A percentile compares a stretch with the other conserved stretches of the same genome.
phyloP scores from a whole-genome alignment of 345 rosid species.

The Citrus glauca region DNA sequence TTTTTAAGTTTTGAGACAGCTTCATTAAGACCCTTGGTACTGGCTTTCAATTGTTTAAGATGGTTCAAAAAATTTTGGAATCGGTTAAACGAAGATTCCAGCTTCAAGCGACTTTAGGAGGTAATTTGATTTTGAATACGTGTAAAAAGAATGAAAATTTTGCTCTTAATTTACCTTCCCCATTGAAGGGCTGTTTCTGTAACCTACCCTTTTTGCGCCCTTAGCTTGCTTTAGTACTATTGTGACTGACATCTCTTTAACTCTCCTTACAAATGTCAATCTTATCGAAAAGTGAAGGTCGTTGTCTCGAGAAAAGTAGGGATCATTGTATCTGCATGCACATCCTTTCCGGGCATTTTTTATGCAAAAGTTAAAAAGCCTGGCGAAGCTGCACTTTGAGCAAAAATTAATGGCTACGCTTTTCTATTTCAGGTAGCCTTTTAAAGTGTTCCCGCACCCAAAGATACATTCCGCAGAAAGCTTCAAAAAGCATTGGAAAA shows the following conservation, averaged over 20 bases:
- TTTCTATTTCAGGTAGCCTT: not conserved
- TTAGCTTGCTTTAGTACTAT: not conserved
- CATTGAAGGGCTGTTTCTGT: conserved; percentile 5
- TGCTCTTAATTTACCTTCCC: not conserved
- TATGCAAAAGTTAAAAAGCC: conserved; percentile 3
- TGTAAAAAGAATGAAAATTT: too few species aligned
- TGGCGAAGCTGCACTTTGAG: conserved; percentile 8
- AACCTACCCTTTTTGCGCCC: not conserved
- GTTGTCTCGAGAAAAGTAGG: not conserved
- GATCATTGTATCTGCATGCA: conserved; percentile 19
- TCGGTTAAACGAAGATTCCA: not conserved
- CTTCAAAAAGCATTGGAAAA: not conserved
- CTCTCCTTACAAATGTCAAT: conserved; percentile 12
- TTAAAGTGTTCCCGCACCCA: not conserved
- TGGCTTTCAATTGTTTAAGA: not conserved
- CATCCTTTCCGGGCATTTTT: conserved; percentile 4
- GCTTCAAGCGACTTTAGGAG: not conserved
- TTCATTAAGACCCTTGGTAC: not conserved
- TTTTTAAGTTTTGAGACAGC: not conserved
- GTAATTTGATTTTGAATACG: not conserved
- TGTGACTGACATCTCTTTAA: not conserved
- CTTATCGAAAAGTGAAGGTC: not conserved
- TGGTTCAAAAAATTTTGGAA: too few species aligned
- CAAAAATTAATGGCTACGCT: not conserved
- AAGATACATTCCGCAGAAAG: not conserved